Percentiles rank a stretch among this genome's conserved stretches.
Conservation (phyloP, 225 moss, liverwort and hornwort species). For the Sphagnum tenellum region DNA sequence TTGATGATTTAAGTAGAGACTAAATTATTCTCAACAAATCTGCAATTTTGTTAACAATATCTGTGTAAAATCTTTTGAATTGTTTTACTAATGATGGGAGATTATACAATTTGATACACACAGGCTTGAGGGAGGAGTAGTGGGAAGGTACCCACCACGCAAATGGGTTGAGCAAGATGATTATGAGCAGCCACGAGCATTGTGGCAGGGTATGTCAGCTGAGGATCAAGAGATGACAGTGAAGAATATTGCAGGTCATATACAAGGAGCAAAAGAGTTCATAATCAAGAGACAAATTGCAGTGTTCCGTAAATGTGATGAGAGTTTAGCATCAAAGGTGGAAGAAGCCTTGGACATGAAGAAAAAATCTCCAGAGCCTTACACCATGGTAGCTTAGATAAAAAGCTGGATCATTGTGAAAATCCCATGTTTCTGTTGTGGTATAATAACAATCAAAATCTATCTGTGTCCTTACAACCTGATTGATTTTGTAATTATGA, state of each 20-base stretch:
- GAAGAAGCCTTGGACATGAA: conserved; percentile 44
- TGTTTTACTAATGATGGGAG: not conserved
- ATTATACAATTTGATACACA: not conserved
- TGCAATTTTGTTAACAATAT: too few relatives aligned
- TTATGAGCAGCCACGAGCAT: conserved; percentile 46
- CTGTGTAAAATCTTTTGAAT: too few relatives aligned
- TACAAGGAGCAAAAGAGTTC: conserved; percentile 43
- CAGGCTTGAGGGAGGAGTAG: conserved; percentile 72
- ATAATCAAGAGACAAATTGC: conserved; percentile 64
- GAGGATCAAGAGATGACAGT: conserved; percentile 67
- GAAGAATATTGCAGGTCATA: conserved; percentile 66
- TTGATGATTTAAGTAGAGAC: too few relatives aligned
- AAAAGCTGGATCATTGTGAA: too few relatives aligned
- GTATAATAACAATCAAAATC: too few relatives aligned
- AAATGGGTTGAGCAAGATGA: conserved; percentile 71
- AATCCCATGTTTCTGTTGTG: too few relatives aligned
- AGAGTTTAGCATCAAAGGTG: conserved; percentile 33
- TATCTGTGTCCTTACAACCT: too few relatives aligned
- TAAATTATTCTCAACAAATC: too few relatives aligned
- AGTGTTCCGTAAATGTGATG: conserved; percentile 49
- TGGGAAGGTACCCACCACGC: conserved; percentile 26
- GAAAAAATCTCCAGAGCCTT: conserved; percentile 49
- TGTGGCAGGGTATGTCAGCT: conserved; percentile 52
- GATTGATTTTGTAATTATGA: too few relatives aligned
- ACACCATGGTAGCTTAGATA: conserved; percentile 67